phyloP scores from a whole-genome alignment of 2,329 filamentous ascomycete genomes.

The Talaromyces piceae region DNA sequence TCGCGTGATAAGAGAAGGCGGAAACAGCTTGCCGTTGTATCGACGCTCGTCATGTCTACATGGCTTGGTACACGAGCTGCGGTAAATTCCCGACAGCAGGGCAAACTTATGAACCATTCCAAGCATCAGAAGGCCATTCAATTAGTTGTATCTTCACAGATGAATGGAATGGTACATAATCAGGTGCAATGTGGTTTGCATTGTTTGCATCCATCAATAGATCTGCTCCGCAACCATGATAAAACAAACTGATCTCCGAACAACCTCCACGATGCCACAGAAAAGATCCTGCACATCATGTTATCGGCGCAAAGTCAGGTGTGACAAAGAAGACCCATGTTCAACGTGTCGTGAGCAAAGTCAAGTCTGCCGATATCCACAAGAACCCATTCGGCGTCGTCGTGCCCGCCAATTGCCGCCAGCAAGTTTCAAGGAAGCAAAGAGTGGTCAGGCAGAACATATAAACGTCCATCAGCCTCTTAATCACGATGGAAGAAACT shows the following conservation, averaged over 20 bases:
- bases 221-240: not conserved
- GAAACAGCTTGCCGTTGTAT: too few relatives aligned
- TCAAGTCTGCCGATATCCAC: conserved; percentile 1
- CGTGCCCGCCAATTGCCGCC: not conserved
- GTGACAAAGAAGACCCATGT: conserved; percentile 1
- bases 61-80: too few relatives aligned
- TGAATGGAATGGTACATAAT: not conserved
- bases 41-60: too few relatives aligned
- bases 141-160: not conserved
- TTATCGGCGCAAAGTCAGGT: conserved; percentile 4
- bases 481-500: not conserved
- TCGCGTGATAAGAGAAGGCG: too few relatives aligned
- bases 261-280: not conserved
- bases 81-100: too few relatives aligned
- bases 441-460: not conserved
- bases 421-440: not conserved
- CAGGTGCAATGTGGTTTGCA: not conserved
- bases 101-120: too few relatives aligned
- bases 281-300: conserved; percentile 2
- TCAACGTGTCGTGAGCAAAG: not conserved
- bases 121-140: not conserved
- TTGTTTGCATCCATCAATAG: not conserved
- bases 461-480: not conserved
- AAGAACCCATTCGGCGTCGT: conserved; percentile 4
- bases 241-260: not conserved